A percentile compares a stretch with the other conserved stretches of the same genome.
phyloP scores from a whole-genome alignment of 371 early-diverging fungal genomes.

The Capillidium rhysosporum region DNA sequence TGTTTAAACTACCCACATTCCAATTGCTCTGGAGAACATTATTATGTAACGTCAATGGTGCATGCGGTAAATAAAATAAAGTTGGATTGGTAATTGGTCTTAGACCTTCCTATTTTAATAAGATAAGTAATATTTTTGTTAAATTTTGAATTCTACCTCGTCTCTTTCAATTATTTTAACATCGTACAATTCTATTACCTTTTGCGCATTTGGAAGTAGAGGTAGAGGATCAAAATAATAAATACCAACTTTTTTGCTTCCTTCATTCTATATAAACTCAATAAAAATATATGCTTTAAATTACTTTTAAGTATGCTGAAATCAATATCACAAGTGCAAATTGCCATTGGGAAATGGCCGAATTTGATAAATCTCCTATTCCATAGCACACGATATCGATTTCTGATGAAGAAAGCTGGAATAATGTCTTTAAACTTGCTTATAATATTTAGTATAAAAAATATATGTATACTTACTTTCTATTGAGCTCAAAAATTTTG shows the following conservation, averaged over 20 bases:
- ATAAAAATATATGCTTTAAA: neutral
- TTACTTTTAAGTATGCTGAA: neutral
- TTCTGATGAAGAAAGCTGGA: neutral
- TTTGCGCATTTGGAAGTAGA: neutral
- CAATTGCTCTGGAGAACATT: neutral
- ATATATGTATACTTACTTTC: no score
- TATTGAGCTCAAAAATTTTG: no score
- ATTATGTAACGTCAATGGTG: neutral
- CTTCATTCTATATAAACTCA: neutral
- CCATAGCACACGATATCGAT: conserved; percentile 3
- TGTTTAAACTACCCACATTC: neutral
- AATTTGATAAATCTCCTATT: neutral
- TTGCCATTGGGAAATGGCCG: conserved; percentile 1
- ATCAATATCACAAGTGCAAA: neutral
- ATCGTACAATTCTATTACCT: neutral
- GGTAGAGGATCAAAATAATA: neutral
- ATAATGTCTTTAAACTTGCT: no score
- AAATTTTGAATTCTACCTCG: neutral
- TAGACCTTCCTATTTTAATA: neutral
- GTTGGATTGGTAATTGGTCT: neutral
- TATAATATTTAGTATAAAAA: no score
- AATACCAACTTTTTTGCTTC: neutral
- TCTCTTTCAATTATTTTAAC: neutral
- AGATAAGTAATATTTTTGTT: neutral
- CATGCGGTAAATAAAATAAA: conserved; percentile 3